Percentiles rank a stretch among this genome's conserved stretches.
Conservation (phyloP, 2,329 filamentous ascomycete species). For the Botrytis byssoidea region DNA sequence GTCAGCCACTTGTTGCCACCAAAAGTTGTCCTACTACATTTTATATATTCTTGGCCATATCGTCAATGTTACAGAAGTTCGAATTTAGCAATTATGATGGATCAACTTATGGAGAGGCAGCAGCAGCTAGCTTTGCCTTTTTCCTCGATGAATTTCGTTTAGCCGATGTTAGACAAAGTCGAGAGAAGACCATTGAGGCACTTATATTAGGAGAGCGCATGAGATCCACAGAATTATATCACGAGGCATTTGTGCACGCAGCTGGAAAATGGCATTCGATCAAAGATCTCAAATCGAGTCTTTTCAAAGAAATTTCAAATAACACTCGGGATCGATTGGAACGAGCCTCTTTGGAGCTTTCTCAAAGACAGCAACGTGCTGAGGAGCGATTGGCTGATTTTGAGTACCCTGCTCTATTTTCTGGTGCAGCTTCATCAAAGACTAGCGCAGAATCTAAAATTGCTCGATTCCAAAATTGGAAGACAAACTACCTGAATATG, state of each 20-base stretch:
- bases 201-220: conserved; percentile 87
- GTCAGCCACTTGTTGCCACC: conserved; percentile 62
- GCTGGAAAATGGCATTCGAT: conserved; percentile 82
- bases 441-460: conserved; percentile 72
- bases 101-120: conserved; percentile 58
- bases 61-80: conserved; percentile 54
- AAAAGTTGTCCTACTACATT: conserved; percentile 52
- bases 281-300: conserved; percentile 61
- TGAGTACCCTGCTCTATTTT: conserved; percentile 86
- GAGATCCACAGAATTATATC: conserved; percentile 78
- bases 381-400: conserved; percentile 78
- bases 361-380: conserved; percentile 67
- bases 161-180: conserved; percentile 75
- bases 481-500: conserved; percentile 69
- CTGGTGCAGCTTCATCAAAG: conserved; percentile 82
- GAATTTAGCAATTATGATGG: conserved; percentile 57
- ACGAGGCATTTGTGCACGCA: conserved; percentile 87
- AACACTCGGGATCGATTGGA: conserved; percentile 78
- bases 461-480: conserved; percentile 84
- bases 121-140: conserved; percentile 64
- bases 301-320: conserved; percentile 67
- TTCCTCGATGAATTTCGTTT: conserved; percentile 77
- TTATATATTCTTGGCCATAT: conserved; percentile 53
- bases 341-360: conserved; percentile 75
- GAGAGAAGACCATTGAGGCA: conserved; percentile 86